These are phyloP conservation scores for Dioscorea dumetorum DNA, from an alignment of 106 monocot species.

Conservation along the genomic window DNA sequence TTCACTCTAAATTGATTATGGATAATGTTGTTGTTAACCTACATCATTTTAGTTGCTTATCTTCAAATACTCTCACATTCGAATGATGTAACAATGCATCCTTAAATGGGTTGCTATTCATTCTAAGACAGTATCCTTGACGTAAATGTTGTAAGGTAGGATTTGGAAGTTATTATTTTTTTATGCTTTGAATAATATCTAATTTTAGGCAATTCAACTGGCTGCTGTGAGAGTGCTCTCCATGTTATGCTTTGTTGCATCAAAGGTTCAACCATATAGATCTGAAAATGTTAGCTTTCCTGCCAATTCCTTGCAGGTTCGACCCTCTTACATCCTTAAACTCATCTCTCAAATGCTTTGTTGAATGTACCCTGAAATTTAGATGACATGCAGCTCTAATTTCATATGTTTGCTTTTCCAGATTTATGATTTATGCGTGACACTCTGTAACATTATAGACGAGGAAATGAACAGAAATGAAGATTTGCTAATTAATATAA, in stretches of 20 bases:
- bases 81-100: no score
- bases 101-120: background rate
- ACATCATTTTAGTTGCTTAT: no score
- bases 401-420: slow-evolving; percentile 19
- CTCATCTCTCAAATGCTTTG: background rate
- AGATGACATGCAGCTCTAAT: background rate
- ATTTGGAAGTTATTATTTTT: background rate
- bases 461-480: slow-evolving; percentile 29
- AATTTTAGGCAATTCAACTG: slow-evolving; percentile 50
- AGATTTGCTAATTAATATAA: slow-evolving; percentile 19
- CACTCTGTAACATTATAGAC: slow-evolving; percentile 32
- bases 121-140: background rate
- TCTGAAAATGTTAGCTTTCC: slow-evolving; percentile 41
- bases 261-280: slow-evolving; percentile 33
- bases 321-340: background rate
- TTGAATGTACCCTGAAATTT: background rate
- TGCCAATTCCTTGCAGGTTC: slow-evolving; percentile 53
- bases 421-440: slow-evolving; percentile 28
- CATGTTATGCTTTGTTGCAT: slow-evolving; percentile 36
- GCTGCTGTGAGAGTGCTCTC: slow-evolving; percentile 58
- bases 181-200: background rate
- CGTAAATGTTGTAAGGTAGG: background rate
- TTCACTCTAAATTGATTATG: no score
- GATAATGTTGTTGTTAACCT: no score
- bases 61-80: no score